phyloP scores from a whole-genome alignment of 305 asterid genomes.

The Petunia hybrid region DNA sequence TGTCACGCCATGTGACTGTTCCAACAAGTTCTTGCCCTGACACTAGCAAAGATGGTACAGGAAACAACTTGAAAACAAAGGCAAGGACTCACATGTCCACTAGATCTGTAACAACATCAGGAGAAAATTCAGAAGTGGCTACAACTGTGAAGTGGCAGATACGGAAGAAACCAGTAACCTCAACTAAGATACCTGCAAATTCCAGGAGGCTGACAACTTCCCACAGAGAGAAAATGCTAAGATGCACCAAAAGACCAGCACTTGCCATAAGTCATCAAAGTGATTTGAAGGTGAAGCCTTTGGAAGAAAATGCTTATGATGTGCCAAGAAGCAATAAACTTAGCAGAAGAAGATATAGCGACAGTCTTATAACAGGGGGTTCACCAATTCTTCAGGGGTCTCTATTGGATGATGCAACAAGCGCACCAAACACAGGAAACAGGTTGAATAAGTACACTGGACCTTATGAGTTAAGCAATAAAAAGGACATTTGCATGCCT shows the following conservation, averaged over 20 bases:
- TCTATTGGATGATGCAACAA: constrained; percentile 23
- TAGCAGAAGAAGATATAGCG: constrained; percentile 35
- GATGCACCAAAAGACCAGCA: constrained; percentile 27
- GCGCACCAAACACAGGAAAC: constrained; percentile 18
- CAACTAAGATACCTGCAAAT: constrained; percentile 27
- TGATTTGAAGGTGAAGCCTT: constrained; percentile 38
- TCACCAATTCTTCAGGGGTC: not conserved
- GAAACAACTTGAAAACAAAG: constrained; percentile 13
- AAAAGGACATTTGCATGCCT: constrained; percentile 7
- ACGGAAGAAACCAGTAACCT: constrained; percentile 26
- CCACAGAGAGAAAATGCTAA: constrained; percentile 29
- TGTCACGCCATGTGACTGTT: constrained; percentile 40
- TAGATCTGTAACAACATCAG: constrained; percentile 17
- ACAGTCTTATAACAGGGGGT: constrained; percentile 6
- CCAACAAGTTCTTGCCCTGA: constrained; percentile 64
- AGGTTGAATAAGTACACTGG: constrained; percentile 31
- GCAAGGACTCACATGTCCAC: constrained; percentile 30
- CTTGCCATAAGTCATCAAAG: constrained; percentile 32
- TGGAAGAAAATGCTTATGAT: constrained; percentile 26
- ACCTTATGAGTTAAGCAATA: constrained; percentile 30
- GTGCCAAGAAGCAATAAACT: constrained; percentile 19
- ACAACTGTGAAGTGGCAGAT: constrained; percentile 23
- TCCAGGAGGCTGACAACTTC: not conserved
- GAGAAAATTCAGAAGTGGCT: constrained; percentile 22
- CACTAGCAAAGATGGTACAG: constrained; percentile 54